Conservation (phyloP, 306 rosid species). For the Cucumis cinereus region DNA sequence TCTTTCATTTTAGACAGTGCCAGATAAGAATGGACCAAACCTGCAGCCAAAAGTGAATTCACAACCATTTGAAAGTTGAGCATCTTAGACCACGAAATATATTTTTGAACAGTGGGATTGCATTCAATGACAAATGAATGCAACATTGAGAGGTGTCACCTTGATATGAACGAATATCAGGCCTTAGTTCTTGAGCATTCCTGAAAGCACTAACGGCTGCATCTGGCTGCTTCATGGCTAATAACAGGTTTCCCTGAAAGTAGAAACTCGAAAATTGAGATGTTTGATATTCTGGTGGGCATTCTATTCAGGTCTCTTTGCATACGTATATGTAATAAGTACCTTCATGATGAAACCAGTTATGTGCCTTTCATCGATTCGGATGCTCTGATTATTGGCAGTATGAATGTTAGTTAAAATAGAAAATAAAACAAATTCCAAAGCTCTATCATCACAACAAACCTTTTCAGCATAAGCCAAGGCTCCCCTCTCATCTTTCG, state of each 20-base stretch:
- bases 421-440: slow-evolving; percentile 15
- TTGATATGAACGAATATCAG: slow-evolving; percentile 98
- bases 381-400: slow-evolving; percentile 48
- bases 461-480: slow-evolving; percentile 94
- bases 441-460: slow-evolving; percentile 12
- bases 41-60: slow-evolving; percentile 34
- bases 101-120: slow-evolving; percentile 5
- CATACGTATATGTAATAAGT: background rate
- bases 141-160: slow-evolving; percentile 33
- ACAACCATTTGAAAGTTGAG: slow-evolving; percentile 11
- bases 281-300: background rate
- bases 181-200: slow-evolving; percentile 94
- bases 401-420: background rate
- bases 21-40: slow-evolving; percentile 88
- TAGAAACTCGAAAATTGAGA: background rate
- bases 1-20: slow-evolving; percentile 81
- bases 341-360: slow-evolving; percentile 95
- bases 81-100: slow-evolving; percentile 3
- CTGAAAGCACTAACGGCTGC: slow-evolving; percentile 84
- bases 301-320: background rate
- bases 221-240: slow-evolving; percentile 75
- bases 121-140: slow-evolving; percentile 11
- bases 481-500: slow-evolving; percentile 86
- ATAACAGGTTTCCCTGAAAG: slow-evolving; percentile 66
- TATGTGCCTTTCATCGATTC: slow-evolving; percentile 85